Evolutionary conservation across 306 rosid species (phyloP).

Genomic region (Vicia faba): DNA sequence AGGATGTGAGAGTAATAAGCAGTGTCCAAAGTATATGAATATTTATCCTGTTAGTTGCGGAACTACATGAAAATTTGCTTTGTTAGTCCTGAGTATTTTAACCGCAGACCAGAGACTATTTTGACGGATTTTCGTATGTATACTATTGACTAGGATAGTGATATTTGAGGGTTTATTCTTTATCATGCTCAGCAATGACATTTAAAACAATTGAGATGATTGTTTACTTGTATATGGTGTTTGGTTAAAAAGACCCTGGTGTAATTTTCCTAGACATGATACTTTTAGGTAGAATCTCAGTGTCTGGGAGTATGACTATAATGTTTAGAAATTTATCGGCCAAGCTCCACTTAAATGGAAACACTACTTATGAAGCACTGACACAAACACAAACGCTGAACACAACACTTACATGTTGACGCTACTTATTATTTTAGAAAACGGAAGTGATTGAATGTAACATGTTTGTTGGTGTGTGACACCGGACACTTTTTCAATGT

Average conservation of each 20-base stretch:
- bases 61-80: neutral
- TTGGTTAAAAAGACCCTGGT: too few species aligned
- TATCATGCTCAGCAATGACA: too few species aligned
- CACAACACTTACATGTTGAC: neutral
- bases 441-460: neutral
- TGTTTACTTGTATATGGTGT: too few species aligned
- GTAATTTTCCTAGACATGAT: too few species aligned
- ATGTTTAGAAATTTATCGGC: too few species aligned
- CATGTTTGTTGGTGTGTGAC: neutral
- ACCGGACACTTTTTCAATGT: neutral
- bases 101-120: neutral
- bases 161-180: too few species aligned
- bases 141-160: too few species aligned
- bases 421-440: neutral
- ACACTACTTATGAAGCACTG: neutral
- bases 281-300: too few species aligned
- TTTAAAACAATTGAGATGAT: too few species aligned
- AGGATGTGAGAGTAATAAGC: neutral
- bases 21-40: neutral
- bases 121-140: neutral
- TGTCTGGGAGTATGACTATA: too few species aligned
- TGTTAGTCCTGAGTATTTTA: neutral
- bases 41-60: too few species aligned
- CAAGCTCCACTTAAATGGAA: too few species aligned
- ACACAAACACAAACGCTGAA: neutral